Evolutionary conservation across 495 filamentous ascomycete genomes (phyloP).

Genomic region (Talaromyces stipitatus): DNA sequence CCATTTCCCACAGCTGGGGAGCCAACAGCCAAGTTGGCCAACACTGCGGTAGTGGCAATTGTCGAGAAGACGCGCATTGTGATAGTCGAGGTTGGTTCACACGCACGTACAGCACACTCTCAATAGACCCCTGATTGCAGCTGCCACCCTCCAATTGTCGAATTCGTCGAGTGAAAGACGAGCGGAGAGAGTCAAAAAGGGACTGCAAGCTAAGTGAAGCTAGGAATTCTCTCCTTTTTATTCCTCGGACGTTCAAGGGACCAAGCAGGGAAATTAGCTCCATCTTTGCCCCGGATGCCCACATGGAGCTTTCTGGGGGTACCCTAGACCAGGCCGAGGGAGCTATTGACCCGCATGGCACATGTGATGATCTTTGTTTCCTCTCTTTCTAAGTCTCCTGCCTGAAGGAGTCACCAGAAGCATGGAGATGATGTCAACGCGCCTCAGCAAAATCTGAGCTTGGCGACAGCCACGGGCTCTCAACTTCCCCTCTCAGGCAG

Average conservation of each 20-base stretch:
- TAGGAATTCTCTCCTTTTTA: not conserved
- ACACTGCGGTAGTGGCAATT: not conserved
- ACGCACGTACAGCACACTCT: not conserved
- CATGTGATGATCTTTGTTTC: not conserved
- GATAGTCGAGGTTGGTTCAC: not conserved
- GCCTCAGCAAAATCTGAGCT: slow-evolving; percentile 1
- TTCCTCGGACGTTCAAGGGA: not conserved
- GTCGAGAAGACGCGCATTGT: slow-evolving; percentile 2
- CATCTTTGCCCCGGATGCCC: not conserved
- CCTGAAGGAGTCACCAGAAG: not conserved
- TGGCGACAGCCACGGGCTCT: not conserved
- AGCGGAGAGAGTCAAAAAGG: not conserved
- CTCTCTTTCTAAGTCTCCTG: not conserved
- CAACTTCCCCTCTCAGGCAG: not conserved
- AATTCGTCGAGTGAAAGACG: slow-evolving; percentile 4
- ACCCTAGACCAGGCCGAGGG: not conserved
- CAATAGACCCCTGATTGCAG: not conserved
- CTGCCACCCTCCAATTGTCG: slow-evolving; percentile 4
- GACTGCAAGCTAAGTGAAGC: not conserved
- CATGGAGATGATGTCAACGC: slow-evolving; percentile 2
- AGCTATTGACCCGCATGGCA: slow-evolving; percentile 3
- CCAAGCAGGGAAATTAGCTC: not conserved
- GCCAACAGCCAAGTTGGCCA: slow-evolving; percentile 3
- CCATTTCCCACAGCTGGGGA: not conserved
- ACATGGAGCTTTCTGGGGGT: not conserved